Evolutionary conservation across 1,284 basidiomycete species (phyloP).

Genomic region (Microbotryomycetes sp.): DNA sequence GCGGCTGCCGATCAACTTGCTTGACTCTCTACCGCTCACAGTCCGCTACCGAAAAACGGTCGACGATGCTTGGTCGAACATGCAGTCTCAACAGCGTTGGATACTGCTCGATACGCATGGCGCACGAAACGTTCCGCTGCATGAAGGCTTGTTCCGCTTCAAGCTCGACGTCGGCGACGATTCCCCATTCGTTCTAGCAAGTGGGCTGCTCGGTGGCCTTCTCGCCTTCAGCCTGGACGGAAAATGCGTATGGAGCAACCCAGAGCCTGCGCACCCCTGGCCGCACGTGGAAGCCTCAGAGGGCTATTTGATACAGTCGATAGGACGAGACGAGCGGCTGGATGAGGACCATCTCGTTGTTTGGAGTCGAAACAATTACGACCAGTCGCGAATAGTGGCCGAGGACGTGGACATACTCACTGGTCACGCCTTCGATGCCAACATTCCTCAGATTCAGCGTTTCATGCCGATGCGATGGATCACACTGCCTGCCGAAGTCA

Average conservation of each 20-base stretch:
- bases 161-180: neutral
- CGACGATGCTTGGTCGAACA: neutral
- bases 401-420: neutral
- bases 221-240: neutral
- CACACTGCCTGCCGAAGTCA: neutral
- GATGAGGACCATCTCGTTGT: neutral
- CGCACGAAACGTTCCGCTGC: neutral
- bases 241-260: neutral
- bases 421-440: neutral
- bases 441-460: neutral
- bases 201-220: neutral
- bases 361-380: neutral
- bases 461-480: neutral
- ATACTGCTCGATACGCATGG: neutral
- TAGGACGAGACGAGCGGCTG: too few species aligned
- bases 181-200: neutral
- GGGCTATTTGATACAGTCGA: neutral
- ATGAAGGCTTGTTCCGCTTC: neutral
- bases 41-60: neutral
- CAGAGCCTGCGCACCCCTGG: neutral
- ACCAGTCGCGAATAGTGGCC: neutral
- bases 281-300: conserved; percentile 2
- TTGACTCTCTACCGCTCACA: neutral
- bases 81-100: neutral
- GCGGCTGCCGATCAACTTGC: too few species aligned